Conservation (phyloP, 169 alveolate species). For the Cryptosporidium felis region DNA sequence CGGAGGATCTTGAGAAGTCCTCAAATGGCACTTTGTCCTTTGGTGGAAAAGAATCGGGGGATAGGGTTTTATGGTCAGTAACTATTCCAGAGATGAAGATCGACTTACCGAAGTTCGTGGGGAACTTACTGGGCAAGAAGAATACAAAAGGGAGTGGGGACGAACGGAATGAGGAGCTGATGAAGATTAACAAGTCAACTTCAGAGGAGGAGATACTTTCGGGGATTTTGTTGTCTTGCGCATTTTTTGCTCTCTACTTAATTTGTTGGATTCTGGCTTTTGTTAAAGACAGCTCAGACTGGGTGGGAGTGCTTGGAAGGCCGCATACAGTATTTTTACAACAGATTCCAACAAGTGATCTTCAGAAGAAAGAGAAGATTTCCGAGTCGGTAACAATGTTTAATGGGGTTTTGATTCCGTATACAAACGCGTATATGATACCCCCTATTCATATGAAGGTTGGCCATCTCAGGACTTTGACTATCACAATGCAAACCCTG, state of each 20-base stretch:
- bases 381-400: neutral
- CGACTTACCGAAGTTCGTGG: neutral
- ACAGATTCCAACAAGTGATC: conserved; percentile 6
- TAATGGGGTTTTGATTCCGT: conserved; percentile 13
- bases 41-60: neutral
- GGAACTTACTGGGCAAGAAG: neutral
- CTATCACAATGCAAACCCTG: conserved; percentile 24
- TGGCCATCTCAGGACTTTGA: conserved; percentile 40
- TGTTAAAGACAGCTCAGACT: conserved; percentile 34
- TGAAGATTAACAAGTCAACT: conserved; percentile 30
- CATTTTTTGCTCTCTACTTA: conserved; percentile 39
- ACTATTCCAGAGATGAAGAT: conserved; percentile 18
- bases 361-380: neutral
- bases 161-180: neutral
- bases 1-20: neutral
- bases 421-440: neutral
- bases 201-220: conserved; percentile 65
- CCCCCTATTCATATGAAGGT: conserved; percentile 24
- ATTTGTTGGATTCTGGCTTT: conserved; percentile 54
- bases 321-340: conserved; percentile 41
- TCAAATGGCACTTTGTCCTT: neutral
- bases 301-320: conserved; percentile 35
- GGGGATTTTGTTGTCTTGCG: conserved; percentile 26
- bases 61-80: conserved; percentile 15
- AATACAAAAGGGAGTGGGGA: neutral